phyloP scores from a whole-genome alignment of 257 asterid species.

The Anisodus acutangulus region DNA sequence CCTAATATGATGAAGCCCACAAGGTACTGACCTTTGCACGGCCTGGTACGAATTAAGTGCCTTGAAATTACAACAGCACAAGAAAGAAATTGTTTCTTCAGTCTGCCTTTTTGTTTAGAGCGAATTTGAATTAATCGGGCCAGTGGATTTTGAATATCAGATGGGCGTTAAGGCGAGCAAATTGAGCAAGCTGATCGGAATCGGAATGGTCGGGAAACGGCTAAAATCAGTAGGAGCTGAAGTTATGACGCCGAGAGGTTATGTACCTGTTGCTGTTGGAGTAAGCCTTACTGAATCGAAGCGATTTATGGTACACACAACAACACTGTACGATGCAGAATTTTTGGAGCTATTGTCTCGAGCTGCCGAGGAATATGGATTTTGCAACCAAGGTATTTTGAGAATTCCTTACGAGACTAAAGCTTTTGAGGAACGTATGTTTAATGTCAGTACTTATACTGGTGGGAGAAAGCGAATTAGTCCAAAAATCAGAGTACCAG shows the following conservation, averaged over 20 bases:
- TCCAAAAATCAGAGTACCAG: neutral
- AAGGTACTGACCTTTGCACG: constrained; percentile 15
- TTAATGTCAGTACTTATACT: neutral
- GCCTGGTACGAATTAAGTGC: constrained; percentile 3
- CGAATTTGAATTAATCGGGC: neutral
- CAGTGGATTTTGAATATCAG: neutral
- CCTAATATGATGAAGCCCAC: constrained; percentile 27
- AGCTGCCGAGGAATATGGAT: constrained; percentile 73
- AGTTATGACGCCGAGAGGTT: constrained; percentile 51
- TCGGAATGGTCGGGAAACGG: constrained; percentile 31
- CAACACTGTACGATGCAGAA: constrained; percentile 51
- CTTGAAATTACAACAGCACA: neutral
- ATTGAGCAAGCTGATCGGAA: constrained; percentile 40
- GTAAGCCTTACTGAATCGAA: constrained; percentile 40
- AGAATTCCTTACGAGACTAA: constrained; percentile 59
- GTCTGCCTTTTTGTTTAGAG: neutral
- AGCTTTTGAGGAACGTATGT: constrained; percentile 55
- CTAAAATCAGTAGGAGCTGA: constrained; percentile 29
- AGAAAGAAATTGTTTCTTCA: neutral
- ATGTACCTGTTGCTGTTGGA: constrained; percentile 65
- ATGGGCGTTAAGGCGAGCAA: constrained; percentile 56
- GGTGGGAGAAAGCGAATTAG: constrained; percentile 16
- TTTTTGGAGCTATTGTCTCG: constrained; percentile 54
- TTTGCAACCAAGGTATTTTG: constrained; percentile 56
- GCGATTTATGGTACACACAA: constrained; percentile 59